A percentile compares a stretch with the other conserved stretches of the same genome.
Evolutionary conservation across 148 eudicot species (phyloP).

Genomic region (Pouteria glomerata): DNA sequence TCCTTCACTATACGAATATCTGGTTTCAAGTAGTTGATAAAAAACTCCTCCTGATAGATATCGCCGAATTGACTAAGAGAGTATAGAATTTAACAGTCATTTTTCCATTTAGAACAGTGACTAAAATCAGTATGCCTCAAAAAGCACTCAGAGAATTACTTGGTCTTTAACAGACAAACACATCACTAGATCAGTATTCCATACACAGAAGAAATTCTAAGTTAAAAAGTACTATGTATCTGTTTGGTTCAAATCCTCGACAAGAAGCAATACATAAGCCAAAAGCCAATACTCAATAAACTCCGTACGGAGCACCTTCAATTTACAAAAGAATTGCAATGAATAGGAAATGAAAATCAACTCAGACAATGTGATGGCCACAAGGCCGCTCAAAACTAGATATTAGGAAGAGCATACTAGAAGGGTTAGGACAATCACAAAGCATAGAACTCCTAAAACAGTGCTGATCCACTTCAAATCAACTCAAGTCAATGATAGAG

Average conservation of each 20-base stretch:
- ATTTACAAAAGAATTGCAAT: too few species aligned
- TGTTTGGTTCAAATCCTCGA: background rate
- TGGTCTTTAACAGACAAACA: background rate
- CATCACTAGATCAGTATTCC: background rate
- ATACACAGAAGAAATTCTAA: background rate
- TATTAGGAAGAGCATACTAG: background rate
- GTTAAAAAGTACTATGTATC: background rate
- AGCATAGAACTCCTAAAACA: background rate
- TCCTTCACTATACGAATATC: slow-evolving; percentile 85
- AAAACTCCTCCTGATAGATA: slow-evolving; percentile 97
- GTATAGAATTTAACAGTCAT: slow-evolving; percentile 58
- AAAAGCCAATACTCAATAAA: background rate
- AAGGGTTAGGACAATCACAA: background rate
- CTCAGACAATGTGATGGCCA: background rate
- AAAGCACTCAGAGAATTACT: background rate
- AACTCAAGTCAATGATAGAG: background rate
- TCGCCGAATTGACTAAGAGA: slow-evolving; percentile 96
- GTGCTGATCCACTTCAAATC: background rate
- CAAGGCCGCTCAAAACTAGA: background rate
- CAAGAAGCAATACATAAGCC: background rate
- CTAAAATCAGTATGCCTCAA: slow-evolving; percentile 14
- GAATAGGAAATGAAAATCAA: background rate
- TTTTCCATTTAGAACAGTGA: slow-evolving; percentile 34
- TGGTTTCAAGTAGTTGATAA: slow-evolving; percentile 80
- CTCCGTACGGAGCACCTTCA: background rate